A percentile compares a stretch with the other conserved stretches of the same genome.
These are phyloP conservation scores for Vigna mungo DNA, from an alignment of 306 rosid species.

Conservation along the genomic window DNA sequence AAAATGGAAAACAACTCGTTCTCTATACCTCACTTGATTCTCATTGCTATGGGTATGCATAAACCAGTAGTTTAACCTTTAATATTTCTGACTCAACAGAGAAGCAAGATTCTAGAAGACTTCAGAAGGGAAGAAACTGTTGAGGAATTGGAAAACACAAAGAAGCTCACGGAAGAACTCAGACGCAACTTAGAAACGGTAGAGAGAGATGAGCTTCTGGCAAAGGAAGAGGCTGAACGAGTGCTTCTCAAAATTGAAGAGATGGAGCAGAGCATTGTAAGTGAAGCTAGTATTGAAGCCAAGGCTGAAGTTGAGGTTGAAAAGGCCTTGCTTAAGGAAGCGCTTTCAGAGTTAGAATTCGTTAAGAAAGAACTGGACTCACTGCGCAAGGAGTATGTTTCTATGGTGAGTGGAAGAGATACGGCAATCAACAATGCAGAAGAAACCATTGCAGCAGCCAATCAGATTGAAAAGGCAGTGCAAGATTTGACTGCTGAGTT, in stretches of 20 bases:
- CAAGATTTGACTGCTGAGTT: slow-evolving; percentile 76
- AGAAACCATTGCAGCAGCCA: slow-evolving; percentile 77
- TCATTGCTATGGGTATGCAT: background rate
- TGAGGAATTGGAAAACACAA: slow-evolving; percentile 80
- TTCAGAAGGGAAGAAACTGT: slow-evolving; percentile 66
- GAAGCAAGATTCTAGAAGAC: slow-evolving; percentile 70
- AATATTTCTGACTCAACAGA: slow-evolving; percentile 56
- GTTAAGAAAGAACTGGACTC: slow-evolving; percentile 66
- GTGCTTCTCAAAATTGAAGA: slow-evolving; percentile 81
- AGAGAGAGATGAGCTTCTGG: slow-evolving; percentile 71
- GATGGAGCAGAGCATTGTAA: slow-evolving; percentile 84
- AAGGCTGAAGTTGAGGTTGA: slow-evolving; percentile 85
- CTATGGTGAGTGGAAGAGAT: slow-evolving; percentile 65
- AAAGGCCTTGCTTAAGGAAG: slow-evolving; percentile 61
- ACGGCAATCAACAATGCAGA: slow-evolving; percentile 70
- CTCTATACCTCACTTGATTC: slow-evolving; percentile 4
- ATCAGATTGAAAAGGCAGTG: slow-evolving; percentile 76
- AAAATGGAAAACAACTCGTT: background rate
- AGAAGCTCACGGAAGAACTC: slow-evolving; percentile 74
- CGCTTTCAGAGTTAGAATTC: slow-evolving; percentile 69
- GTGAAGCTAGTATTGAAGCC: slow-evolving; percentile 84
- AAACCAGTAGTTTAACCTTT: background rate
- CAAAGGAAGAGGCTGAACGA: slow-evolving; percentile 72
- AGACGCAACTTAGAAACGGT: slow-evolving; percentile 70
- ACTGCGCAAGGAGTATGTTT: slow-evolving; percentile 63